Evolutionary conservation across 352 stramenopile genomes (phyloP).

Genomic region (Pythium biforme): DNA sequence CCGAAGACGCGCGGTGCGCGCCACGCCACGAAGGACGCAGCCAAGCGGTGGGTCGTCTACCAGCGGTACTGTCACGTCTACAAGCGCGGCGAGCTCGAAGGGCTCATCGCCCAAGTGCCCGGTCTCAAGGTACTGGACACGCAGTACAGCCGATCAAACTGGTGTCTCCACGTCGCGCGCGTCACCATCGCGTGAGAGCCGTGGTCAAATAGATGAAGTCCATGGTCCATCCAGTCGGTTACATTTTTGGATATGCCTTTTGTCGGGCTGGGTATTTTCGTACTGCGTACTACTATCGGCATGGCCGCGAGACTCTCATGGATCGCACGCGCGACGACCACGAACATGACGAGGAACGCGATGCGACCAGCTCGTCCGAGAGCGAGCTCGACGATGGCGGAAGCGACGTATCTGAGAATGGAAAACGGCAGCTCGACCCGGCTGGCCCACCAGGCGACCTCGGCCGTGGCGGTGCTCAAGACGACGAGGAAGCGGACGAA

Average conservation of each 20-base stretch:
- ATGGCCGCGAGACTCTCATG: not conserved
- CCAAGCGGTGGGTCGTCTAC: conserved; percentile 77
- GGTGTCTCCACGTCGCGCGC: conserved; percentile 57
- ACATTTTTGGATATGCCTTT: not conserved
- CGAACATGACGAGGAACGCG: not conserved
- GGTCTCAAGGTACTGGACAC: conserved; percentile 55
- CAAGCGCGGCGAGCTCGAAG: conserved; percentile 59
- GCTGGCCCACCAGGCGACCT: not conserved
- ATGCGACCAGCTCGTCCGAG: not conserved
- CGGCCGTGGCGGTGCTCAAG: not conserved
- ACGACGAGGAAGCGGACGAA: conserved; percentile 1
- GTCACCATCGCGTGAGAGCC: conserved; percentile 24
- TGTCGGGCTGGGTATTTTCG: not conserved
- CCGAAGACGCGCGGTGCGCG: conserved; percentile 1
- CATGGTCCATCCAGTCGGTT: not conserved
- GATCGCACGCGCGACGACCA: too few relatives aligned
- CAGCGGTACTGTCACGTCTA: conserved; percentile 87
- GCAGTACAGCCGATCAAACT: conserved; percentile 81
- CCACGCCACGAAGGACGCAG: conserved; percentile 42
- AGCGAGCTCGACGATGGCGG: not conserved
- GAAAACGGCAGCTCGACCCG: not conserved
- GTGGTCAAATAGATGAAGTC: not conserved
- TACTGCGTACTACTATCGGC: not conserved
- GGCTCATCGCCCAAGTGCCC: conserved; percentile 52
- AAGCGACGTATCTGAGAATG: conserved; percentile 3